phyloP scores from a whole-genome alignment of 495 filamentous ascomycete genomes.

The Amorphotheca resinae region DNA sequence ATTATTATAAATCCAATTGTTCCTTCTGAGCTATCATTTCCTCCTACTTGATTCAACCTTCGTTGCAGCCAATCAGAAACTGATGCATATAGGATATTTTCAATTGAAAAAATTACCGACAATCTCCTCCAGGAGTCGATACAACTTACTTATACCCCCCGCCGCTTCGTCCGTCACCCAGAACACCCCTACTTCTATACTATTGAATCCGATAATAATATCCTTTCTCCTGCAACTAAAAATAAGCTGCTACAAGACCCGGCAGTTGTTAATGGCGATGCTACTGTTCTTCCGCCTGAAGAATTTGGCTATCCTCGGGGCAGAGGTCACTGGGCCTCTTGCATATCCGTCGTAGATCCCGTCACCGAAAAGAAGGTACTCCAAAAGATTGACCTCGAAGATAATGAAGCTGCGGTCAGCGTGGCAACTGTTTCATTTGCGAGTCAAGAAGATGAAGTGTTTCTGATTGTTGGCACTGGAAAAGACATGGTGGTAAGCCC shows the following conservation, averaged over 20 bases:
- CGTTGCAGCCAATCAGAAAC: constrained; percentile 10
- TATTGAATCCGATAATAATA: constrained; percentile 85
- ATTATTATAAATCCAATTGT: constrained; percentile 55
- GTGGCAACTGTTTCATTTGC: constrained; percentile 73
- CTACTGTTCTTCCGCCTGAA: constrained; percentile 53
- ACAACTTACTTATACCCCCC: constrained; percentile 80
- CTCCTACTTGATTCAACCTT: neutral
- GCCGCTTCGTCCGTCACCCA: constrained; percentile 75
- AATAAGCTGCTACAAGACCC: constrained; percentile 53
- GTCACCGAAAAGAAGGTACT: constrained; percentile 58
- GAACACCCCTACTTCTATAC: constrained; percentile 85
- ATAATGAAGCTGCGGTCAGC: constrained; percentile 88
- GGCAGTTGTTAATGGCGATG: constrained; percentile 57
- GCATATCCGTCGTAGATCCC: constrained; percentile 83
- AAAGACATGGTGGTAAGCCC: constrained; percentile 76
- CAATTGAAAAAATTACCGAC: constrained; percentile 72
- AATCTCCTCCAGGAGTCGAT: constrained; percentile 84
- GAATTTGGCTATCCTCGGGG: constrained; percentile 85
- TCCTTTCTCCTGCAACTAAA: constrained; percentile 62
- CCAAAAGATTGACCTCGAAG: constrained; percentile 63
- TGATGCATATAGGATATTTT: constrained; percentile 62
- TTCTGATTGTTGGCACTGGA: constrained; percentile 84
- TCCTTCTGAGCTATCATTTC: constrained; percentile 44
- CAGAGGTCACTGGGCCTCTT: constrained; percentile 84
- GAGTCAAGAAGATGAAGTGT: constrained; percentile 77